phyloP scores from a whole-genome alignment of 2,329 filamentous ascomycete genomes.

The Cytospora paraplurivora region DNA sequence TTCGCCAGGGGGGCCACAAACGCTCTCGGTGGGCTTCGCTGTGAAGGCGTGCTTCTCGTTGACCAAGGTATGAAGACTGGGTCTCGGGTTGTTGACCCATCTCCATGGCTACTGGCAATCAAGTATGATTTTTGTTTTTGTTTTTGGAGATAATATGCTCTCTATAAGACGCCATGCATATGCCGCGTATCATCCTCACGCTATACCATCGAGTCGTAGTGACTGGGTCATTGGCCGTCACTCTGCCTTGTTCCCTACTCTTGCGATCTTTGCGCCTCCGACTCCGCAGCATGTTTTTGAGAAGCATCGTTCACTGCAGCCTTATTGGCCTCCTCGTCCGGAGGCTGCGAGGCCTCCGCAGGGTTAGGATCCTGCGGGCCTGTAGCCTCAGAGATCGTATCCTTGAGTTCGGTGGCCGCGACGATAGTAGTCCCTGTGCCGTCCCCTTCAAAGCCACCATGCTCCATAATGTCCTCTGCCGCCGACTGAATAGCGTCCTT shows the following conservation, averaged over 20 bases:
- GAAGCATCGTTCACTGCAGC: neutral
- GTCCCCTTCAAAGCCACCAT: neutral
- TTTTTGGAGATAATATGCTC: conserved; percentile 6
- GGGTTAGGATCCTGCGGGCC: neutral
- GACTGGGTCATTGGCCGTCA: neutral
- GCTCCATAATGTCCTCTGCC: neutral
- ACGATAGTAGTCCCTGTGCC: neutral
- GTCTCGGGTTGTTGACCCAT: neutral
- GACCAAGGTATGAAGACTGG: conserved; percentile 19
- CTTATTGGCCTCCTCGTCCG: neutral
- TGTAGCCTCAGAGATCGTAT: neutral
- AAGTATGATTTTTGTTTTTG: neutral
- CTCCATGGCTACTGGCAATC: too few relatives aligned
- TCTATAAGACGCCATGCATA: conserved; percentile 5
- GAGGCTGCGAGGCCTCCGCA: neutral
- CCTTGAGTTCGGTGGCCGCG: neutral
- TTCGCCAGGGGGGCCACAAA: neutral
- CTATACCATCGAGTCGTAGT: conserved; percentile 2
- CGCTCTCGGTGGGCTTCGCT: conserved; percentile 20
- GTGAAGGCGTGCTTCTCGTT: conserved; percentile 26
- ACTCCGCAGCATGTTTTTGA: neutral
- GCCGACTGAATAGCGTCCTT: conserved; percentile 3
- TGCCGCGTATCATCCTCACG: neutral
- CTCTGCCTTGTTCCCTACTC: neutral
- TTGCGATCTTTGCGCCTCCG: neutral